Conservation (phyloP, 1,284 basidiomycete genomes). For the Schizophyllum commune region DNA sequence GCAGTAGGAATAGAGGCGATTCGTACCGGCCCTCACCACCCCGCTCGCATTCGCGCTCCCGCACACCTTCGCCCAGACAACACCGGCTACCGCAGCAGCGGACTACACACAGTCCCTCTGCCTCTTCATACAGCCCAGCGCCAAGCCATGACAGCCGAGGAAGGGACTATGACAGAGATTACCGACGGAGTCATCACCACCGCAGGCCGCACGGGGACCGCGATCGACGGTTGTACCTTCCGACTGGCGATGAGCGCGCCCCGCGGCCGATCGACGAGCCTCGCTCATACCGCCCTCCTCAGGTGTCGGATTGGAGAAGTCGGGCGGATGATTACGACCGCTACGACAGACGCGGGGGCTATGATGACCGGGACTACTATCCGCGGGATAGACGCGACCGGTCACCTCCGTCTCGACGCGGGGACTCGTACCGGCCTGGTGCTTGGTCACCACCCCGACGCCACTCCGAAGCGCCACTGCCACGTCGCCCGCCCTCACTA, state of each 20-base stretch:
- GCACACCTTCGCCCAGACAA: conserved; percentile 9
- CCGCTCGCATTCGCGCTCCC: conserved; percentile 9
- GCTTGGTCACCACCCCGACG: conserved; percentile 2
- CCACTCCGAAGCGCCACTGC: not conserved
- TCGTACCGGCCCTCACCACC: not conserved
- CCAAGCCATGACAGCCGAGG: conserved; percentile 12
- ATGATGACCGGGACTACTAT: not conserved
- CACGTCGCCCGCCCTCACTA: conserved; percentile 10
- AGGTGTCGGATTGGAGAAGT: not conserved
- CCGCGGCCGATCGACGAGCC: conserved; percentile 3
- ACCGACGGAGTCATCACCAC: conserved; percentile 4
- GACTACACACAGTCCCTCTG: conserved; percentile 11
- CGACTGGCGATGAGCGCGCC: conserved; percentile 14
- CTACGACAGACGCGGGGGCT: not conserved
- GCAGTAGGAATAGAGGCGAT: conserved; percentile 5
- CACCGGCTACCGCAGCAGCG: not conserved
- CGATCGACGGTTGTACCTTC: conserved; percentile 16
- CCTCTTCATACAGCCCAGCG: conserved; percentile 2
- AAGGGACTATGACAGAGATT: conserved; percentile 12
- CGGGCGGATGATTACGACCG: not conserved
- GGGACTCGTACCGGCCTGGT: conserved; percentile 3
- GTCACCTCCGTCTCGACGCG: not conserved
- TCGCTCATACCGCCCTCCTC: conserved; percentile 3
- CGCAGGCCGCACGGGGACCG: conserved; percentile 5
- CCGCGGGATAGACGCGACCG: not conserved